These are phyloP conservation scores for Elaeis guineensis DNA, from an alignment of 176 grass and related monocot species.

Conservation along the genomic window DNA sequence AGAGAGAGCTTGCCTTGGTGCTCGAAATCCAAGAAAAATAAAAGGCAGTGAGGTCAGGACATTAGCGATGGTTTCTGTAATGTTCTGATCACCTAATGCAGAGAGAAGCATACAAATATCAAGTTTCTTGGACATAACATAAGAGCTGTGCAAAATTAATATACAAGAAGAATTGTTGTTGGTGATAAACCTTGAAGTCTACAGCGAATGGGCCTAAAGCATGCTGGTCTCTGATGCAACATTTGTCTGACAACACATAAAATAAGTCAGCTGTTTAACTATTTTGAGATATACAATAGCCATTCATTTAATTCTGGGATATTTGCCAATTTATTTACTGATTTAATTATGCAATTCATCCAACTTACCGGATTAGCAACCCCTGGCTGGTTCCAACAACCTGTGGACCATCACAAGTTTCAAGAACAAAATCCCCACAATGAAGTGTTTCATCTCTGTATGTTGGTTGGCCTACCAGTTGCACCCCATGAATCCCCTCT, in stretches of 20 bases:
- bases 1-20: slow-evolving; percentile 50
- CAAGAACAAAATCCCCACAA: slow-evolving; percentile 21
- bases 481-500: slow-evolving; percentile 48
- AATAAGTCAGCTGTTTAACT: slow-evolving; percentile 15
- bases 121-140: too few relatives aligned
- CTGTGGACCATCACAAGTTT: slow-evolving; percentile 17
- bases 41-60: slow-evolving; percentile 88
- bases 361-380: slow-evolving; percentile 48
- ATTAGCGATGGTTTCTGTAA: slow-evolving; percentile 78
- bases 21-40: slow-evolving; percentile 68
- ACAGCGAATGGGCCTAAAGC: slow-evolving; percentile 71
- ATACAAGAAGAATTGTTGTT: too few relatives aligned
- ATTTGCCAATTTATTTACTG: not conserved
- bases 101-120: slow-evolving; percentile 4
- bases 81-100: slow-evolving; percentile 66
- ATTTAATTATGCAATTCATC: not conserved
- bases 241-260: slow-evolving; percentile 42
- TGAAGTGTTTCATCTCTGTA: slow-evolving; percentile 31
- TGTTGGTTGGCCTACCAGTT: slow-evolving; percentile 21
- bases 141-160: too few relatives aligned
- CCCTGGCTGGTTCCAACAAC: slow-evolving; percentile 23
- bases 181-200: slow-evolving; percentile 57
- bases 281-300: not conserved
- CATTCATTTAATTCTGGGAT: not conserved
- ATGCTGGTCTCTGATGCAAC: slow-evolving; percentile 71